Evolutionary conservation across 305 asterid genomes (phyloP).

Genomic region (Rubia tinctorum): DNA sequence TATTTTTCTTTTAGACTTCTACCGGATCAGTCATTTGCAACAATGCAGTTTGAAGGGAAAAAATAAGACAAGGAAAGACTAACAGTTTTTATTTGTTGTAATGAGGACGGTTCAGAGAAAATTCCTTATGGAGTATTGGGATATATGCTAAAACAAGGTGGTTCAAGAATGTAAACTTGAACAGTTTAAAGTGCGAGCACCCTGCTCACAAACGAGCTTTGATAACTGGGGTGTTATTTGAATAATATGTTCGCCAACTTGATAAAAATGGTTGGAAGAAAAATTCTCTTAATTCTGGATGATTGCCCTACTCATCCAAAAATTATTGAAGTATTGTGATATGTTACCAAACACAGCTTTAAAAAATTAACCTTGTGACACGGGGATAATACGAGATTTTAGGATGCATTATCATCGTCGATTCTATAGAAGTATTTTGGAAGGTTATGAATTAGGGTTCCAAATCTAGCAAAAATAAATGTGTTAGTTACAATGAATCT

Average conservation of each 20-base stretch:
- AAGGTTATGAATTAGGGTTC: not conserved
- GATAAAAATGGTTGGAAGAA: no score
- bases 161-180: not conserved
- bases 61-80: not conserved
- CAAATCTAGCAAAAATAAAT: not conserved
- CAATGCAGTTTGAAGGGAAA: not conserved
- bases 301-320: slow-evolving; percentile 14
- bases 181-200: not conserved
- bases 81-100: not conserved
- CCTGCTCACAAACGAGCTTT: not conserved
- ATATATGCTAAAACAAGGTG: not conserved
- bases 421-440: not conserved
- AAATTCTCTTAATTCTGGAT: not conserved
- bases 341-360: slow-evolving; percentile 11
- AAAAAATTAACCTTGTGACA: not conserved
- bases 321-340: slow-evolving; percentile 6
- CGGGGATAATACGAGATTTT: not conserved
- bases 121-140: not conserved
- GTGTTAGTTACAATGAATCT: not conserved
- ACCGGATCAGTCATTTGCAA: not conserved
- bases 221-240: not conserved
- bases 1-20: not conserved
- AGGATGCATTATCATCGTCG: not conserved
- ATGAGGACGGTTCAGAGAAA: not conserved
- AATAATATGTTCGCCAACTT: not conserved